phyloP scores from a whole-genome alignment of 1,139 yeast species.

The Keqinozyma sinolaborantium region DNA sequence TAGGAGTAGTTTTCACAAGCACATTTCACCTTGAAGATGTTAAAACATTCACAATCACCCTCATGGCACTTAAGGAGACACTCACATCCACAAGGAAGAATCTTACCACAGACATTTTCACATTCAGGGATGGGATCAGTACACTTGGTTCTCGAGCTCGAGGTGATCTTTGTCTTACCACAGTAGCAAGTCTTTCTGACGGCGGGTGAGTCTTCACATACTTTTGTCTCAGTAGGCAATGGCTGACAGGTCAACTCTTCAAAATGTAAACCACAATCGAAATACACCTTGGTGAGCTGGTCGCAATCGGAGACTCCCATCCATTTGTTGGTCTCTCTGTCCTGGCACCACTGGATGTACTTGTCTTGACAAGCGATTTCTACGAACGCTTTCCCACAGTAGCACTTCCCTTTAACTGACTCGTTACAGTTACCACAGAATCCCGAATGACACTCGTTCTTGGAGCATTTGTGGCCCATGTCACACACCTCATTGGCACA shows the following conservation, averaged over 20 bases:
- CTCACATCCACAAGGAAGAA: constrained; percentile 66
- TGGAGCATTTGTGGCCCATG: constrained; percentile 55
- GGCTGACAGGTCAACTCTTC: constrained; percentile 63
- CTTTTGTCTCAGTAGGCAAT: constrained; percentile 29
- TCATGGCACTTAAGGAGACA: constrained; percentile 73
- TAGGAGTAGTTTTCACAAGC: constrained; percentile 48
- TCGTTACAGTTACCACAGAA: constrained; percentile 69
- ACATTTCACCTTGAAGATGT: constrained; percentile 44
- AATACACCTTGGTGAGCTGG: constrained; percentile 43
- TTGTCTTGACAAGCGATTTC: constrained; percentile 50
- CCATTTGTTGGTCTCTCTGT: constrained; percentile 34
- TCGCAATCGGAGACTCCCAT: constrained; percentile 64
- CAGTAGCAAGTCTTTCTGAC: constrained; percentile 68
- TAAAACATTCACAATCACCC: constrained; percentile 71
- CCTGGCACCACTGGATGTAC: constrained; percentile 23
- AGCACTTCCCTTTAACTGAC: constrained; percentile 49
- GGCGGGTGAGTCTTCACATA: constrained; percentile 65
- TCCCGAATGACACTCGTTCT: constrained; percentile 54
- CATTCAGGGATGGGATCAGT: constrained; percentile 80
- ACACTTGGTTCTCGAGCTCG: constrained; percentile 47
- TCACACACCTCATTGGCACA: constrained; percentile 75
- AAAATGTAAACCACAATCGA: constrained; percentile 67
- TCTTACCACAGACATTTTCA: constrained; percentile 57
- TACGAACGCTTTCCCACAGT: constrained; percentile 62
- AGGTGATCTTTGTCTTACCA: constrained; percentile 46